Evolutionary conservation across 2,329 filamentous ascomycete genomes (phyloP), one percentile per base, ranked within the genome.

Genomic region (Phyllosticta paracitricarpa): DNA sequence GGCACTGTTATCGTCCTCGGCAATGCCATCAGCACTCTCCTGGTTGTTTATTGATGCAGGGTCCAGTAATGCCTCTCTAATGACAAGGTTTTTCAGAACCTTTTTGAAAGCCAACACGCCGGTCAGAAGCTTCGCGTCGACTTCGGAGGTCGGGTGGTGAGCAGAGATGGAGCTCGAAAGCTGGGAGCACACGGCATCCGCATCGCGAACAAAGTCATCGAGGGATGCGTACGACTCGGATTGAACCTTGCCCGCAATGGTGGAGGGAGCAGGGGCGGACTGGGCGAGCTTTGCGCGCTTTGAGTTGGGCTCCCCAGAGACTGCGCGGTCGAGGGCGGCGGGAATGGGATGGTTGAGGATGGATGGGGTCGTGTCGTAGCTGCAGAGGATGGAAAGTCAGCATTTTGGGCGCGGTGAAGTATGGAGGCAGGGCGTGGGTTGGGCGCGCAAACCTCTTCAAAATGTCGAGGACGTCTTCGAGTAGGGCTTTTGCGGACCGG

Each of bases 251-350:
- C 65, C 69, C 4, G 71, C 65, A 35, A 81, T 77, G 9, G 69
- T 74, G 48, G 65, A 65, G 51, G 68, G 58, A 10, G 67, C 64
- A 10, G 28, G 19, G 12, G 58, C 53, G 17, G 51, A 33, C 6
- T 74, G 70, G 12, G 74, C 72, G 51, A 78, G 65, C 65, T 77
- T 78, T 33, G 75, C 68, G 64, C 78, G 78, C 68, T 81, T 81
- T 28, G 71, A 66, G 25, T 75, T 72, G 54, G 76, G 75, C 63
- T 78, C 76, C 33, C 72, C 70, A 28, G 74, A 72, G 5, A 67
- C 64, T 60, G 68, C 66, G 65, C 70, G 72, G 56, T 67, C 56
- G 48, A 66, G 66, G 30, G 68, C 64, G 24, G 68, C 68, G 48
- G 64, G 61, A 35, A 79, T 65, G 19, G 73, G 64, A 59, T 74